A percentile compares a stretch with the other conserved stretches of the same genome.
Conservation (phyloP, 768 basidiomycete genomes). For the Pleurotus djamor region DNA sequence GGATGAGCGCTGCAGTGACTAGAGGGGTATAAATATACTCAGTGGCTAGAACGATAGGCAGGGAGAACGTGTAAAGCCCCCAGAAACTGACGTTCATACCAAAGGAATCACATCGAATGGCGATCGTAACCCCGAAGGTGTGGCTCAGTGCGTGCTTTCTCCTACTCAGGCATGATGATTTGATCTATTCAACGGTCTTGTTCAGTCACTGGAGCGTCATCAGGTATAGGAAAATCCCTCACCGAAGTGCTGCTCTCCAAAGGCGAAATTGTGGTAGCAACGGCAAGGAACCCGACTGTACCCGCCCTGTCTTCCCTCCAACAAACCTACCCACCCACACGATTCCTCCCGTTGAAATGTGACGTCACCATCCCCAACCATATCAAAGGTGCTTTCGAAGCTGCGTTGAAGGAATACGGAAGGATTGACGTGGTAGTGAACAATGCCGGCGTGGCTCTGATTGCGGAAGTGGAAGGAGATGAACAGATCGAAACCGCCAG, state of each 20-base stretch:
- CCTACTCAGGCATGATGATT: too few relatives aligned
- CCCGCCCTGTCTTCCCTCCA: slow-evolving; percentile 22
- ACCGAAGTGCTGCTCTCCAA: slow-evolving; percentile 27
- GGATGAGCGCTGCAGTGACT: too few relatives aligned
- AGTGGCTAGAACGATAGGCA: too few relatives aligned
- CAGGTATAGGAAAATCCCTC: slow-evolving; percentile 35
- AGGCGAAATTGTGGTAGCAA: slow-evolving; percentile 39
- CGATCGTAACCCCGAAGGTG: too few relatives aligned
- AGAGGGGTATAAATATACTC: too few relatives aligned
- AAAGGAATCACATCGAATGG: too few relatives aligned
- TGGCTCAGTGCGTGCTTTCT: too few relatives aligned
- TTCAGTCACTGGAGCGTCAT: slow-evolving; percentile 13
- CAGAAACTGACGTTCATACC: too few relatives aligned
- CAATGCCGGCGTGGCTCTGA: slow-evolving; percentile 11
- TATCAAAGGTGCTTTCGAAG: slow-evolving; percentile 9
- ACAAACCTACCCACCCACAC: slow-evolving; percentile 13
- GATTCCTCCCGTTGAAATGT: slow-evolving; percentile 29
- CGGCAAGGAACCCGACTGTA: slow-evolving; percentile 28
- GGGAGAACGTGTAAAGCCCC: too few relatives aligned
- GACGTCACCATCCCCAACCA: slow-evolving; percentile 30
- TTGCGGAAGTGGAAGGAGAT: slow-evolving; percentile 20
- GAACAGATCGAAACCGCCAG: slow-evolving; percentile 14
- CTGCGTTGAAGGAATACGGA: slow-evolving; percentile 9
- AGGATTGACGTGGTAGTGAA: slow-evolving; percentile 16
- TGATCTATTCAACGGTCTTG: too few relatives aligned